These are phyloP conservation scores for Candida pini DNA, from an alignment of 805 yeast species.

Conservation along the genomic window DNA sequence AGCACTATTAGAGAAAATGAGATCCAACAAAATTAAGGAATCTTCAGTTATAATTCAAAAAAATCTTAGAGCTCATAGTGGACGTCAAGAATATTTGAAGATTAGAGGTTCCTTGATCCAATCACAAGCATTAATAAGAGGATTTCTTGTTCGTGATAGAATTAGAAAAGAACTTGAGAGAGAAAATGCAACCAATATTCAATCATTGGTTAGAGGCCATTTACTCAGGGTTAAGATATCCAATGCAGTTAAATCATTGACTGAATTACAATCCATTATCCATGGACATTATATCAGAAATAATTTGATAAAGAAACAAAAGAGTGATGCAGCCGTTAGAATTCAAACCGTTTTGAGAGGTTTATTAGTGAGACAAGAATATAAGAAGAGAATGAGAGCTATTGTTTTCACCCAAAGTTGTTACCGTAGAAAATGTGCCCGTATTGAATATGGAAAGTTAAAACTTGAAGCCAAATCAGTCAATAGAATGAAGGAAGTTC, in stretches of 20 bases:
- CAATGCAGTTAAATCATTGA: constrained; percentile 32
- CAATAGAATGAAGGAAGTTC: constrained; percentile 82
- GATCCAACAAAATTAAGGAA: constrained; percentile 69
- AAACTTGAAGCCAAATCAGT: constrained; percentile 91
- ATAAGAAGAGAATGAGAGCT: constrained; percentile 41
- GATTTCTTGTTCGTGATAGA: constrained; percentile 50
- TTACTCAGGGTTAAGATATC: constrained; percentile 37
- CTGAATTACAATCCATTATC: constrained; percentile 40
- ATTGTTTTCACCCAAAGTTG: constrained; percentile 72
- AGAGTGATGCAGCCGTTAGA: constrained; percentile 56
- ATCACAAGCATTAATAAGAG: constrained; percentile 62
- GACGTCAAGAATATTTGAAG: constrained; percentile 55
- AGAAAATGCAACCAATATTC: constrained; percentile 64
- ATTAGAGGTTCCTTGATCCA: constrained; percentile 47
- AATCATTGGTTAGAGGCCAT: constrained; percentile 57
- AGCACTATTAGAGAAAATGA: constrained; percentile 81
- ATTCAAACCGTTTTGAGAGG: constrained; percentile 78
- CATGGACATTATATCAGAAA: constrained; percentile 53
- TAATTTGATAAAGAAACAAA: constrained; percentile 42
- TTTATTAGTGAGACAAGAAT: constrained; percentile 50
- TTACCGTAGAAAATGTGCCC: constrained; percentile 72
- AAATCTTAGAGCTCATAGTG: constrained; percentile 59
- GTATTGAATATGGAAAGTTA: constrained; percentile 52
- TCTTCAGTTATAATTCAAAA: constrained; percentile 86
- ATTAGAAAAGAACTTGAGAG: constrained; percentile 50